These are phyloP conservation scores for Colletotrichum somersetense DNA, from an alignment of 2,329 filamentous ascomycete species.

Conservation along the genomic window DNA sequence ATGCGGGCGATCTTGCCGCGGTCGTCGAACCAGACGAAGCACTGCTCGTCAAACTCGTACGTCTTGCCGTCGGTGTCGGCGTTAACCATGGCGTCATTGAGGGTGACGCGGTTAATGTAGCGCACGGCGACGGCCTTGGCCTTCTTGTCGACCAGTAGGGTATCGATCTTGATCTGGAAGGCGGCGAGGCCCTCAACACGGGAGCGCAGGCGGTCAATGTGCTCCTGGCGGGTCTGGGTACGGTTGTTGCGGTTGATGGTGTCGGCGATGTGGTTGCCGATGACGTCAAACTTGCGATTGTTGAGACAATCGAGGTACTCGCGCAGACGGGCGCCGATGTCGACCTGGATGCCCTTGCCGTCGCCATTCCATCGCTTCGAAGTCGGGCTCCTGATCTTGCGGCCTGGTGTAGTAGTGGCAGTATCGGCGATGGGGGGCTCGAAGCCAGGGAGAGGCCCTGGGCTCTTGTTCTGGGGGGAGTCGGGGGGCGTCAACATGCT, in stretches of 20 bases:
- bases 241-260: conserved; percentile 25
- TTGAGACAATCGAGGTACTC: conserved; percentile 40
- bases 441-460: neutral
- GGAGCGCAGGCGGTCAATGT: conserved; percentile 25
- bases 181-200: conserved; percentile 21
- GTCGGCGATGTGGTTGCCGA: conserved; percentile 37
- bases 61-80: conserved; percentile 16
- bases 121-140: conserved; percentile 30
- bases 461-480: conserved; percentile 2
- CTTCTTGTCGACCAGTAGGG: conserved; percentile 31
- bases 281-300: conserved; percentile 30
- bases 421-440: neutral
- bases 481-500: conserved; percentile 17
- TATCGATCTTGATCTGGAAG: conserved; percentile 37
- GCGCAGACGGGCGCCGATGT: conserved; percentile 34
- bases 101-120: conserved; percentile 33
- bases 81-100: conserved; percentile 1
- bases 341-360: conserved; percentile 37
- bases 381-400: conserved; percentile 21
- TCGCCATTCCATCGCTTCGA: conserved; percentile 28
- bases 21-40: conserved; percentile 39
- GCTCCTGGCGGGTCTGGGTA: conserved; percentile 33
- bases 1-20: conserved; percentile 35
- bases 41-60: conserved; percentile 38
- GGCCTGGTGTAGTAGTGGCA: neutral